Conservation (phyloP, 352 stramenopile genomes). For the Globisporangium ultimum region DNA sequence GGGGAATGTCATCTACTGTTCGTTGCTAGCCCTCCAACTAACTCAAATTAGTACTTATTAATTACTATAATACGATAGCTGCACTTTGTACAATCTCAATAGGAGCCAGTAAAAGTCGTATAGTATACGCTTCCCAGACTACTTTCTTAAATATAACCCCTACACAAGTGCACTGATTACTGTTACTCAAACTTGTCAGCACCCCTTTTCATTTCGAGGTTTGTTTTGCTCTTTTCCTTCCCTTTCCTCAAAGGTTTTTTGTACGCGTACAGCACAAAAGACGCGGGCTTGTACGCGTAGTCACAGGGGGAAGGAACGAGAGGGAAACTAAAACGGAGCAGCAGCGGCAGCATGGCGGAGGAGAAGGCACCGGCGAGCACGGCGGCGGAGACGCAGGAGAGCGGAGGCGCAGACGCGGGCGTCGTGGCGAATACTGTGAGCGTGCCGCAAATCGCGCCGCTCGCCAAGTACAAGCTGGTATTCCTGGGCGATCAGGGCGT, state of each 20-base stretch:
- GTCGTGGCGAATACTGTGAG: slow-evolving; percentile 25
- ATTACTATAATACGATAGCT: too few relatives aligned
- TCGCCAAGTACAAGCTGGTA: slow-evolving; percentile 94
- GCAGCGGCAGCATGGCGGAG: slow-evolving; percentile 14
- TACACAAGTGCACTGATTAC: too few relatives aligned
- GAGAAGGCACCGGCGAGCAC: slow-evolving; percentile 16
- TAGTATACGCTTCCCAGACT: too few relatives aligned
- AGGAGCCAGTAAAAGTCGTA: too few relatives aligned
- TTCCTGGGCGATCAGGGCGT: slow-evolving; percentile 97
- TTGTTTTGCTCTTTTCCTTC: neutral
- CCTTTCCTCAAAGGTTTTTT: neutral
- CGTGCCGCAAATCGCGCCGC: slow-evolving; percentile 84
- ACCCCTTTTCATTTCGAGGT: neutral
- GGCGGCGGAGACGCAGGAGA: slow-evolving; percentile 3
- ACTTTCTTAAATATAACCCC: too few relatives aligned
- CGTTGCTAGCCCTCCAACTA: too few relatives aligned
- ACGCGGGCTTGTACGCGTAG: too few relatives aligned
- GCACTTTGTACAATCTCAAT: too few relatives aligned
- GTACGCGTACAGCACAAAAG: neutral
- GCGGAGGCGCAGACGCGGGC: slow-evolving; percentile 13
- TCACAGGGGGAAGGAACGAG: too few relatives aligned
- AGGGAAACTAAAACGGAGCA: neutral
- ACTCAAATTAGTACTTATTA: too few relatives aligned
- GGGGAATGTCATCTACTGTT: neutral
- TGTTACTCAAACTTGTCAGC: too few relatives aligned